phyloP scores from a whole-genome alignment of 2,329 filamentous ascomycete genomes.

The Fusarium sp. region DNA sequence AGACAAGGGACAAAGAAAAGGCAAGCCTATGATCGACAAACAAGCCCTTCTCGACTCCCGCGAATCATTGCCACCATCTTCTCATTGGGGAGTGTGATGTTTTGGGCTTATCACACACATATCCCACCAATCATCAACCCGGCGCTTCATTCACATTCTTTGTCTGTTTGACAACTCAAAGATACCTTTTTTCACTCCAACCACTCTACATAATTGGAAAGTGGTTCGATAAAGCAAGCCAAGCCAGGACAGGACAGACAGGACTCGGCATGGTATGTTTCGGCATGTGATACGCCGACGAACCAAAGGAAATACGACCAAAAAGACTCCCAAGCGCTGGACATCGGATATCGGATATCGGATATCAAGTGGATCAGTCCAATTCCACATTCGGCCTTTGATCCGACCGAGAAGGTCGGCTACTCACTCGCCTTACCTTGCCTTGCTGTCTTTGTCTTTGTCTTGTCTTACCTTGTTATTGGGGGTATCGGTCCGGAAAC shows the following conservation, averaged over 20 bases:
- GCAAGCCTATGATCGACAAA: background rate
- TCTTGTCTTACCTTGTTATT: background rate
- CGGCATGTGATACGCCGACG: conserved; percentile 28
- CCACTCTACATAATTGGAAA: conserved; percentile 20
- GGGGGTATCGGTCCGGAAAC: conserved; percentile 15
- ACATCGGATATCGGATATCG: conserved; percentile 4
- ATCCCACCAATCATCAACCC: conserved; percentile 24
- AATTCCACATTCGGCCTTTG: conserved; percentile 24
- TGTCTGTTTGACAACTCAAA: conserved; percentile 14
- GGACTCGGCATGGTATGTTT: conserved; percentile 17
- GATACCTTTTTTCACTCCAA: background rate
- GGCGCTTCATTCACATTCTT: conserved; percentile 23
- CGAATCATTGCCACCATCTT: conserved; percentile 13
- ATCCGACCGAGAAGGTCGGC: conserved; percentile 10
- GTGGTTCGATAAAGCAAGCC: conserved; percentile 42
- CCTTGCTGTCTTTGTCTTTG: no score
- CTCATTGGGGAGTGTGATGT: conserved; percentile 21
- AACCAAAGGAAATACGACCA: background rate
- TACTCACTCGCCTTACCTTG: no score
- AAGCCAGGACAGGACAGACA: no score
- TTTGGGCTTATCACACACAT: conserved; percentile 8
- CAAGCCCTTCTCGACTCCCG: conserved; percentile 1
- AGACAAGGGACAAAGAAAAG: no score
- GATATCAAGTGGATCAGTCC: conserved; percentile 23
- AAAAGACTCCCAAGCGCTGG: background rate